Percentiles rank a stretch among this genome's conserved stretches.
Conservation (phyloP, 2,329 filamentous ascomycete species). For the Aaosphaeria pasadenensis region DNA sequence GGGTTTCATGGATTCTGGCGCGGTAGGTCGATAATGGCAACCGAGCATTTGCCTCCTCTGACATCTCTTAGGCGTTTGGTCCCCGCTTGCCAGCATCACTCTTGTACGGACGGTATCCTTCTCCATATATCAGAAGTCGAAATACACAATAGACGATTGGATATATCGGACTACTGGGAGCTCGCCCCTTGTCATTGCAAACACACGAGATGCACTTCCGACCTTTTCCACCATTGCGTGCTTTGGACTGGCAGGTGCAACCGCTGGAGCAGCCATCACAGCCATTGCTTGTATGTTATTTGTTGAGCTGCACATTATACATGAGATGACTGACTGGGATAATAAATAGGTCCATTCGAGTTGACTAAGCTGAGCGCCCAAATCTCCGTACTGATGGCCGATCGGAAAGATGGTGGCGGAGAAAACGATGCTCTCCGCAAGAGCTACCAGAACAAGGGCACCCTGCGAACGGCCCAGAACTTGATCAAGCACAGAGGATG, state of each 20-base stretch:
- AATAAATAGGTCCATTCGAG: slow-evolving; percentile 68
- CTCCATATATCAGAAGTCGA: slow-evolving; percentile 75
- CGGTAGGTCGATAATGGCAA: slow-evolving; percentile 41
- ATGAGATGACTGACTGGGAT: slow-evolving; percentile 8
- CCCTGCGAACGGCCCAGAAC: slow-evolving; percentile 71
- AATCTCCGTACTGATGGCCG: slow-evolving; percentile 74
- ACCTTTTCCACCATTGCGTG: slow-evolving; percentile 71
- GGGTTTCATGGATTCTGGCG: slow-evolving; percentile 51
- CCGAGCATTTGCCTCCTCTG: neutral
- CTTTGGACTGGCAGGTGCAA: slow-evolving; percentile 75
- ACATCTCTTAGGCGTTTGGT: slow-evolving; percentile 59
- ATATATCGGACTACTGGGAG: slow-evolving; percentile 63
- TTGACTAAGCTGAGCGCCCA: slow-evolving; percentile 87
- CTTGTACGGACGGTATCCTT: slow-evolving; percentile 75
- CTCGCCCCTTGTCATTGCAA: slow-evolving; percentile 72
- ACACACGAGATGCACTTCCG: slow-evolving; percentile 66
- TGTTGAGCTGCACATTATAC: neutral
- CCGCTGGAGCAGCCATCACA: slow-evolving; percentile 76
- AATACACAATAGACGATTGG: slow-evolving; percentile 69
- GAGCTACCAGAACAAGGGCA: slow-evolving; percentile 76
- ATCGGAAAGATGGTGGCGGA: slow-evolving; percentile 49
- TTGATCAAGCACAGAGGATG: slow-evolving; percentile 73
- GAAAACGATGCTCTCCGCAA: slow-evolving; percentile 36
- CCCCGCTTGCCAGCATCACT: slow-evolving; percentile 76
- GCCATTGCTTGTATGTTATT: slow-evolving; percentile 63